phyloP scores from a whole-genome alignment of 208 protist species.

The Wallacemonas sp. region DNA sequence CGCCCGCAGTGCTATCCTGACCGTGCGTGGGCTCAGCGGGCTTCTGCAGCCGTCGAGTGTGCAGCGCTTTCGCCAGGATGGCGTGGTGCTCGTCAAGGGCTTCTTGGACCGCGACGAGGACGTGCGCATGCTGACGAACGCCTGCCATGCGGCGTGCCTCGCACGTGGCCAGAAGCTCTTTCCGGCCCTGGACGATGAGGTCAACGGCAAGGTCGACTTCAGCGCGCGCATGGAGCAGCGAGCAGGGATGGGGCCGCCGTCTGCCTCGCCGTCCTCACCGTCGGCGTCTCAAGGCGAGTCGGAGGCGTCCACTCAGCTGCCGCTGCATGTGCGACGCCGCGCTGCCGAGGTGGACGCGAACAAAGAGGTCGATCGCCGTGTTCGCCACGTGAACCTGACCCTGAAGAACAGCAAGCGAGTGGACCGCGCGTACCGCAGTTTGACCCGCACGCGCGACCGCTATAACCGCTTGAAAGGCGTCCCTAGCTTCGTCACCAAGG shows the following conservation, averaged over 20 bases:
- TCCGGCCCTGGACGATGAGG: slow-evolving; percentile 60
- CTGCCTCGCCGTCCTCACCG: background rate
- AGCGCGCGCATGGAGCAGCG: slow-evolving; percentile 26
- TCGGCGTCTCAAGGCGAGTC: background rate
- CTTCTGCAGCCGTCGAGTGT: slow-evolving; percentile 47
- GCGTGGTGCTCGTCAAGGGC: slow-evolving; percentile 46
- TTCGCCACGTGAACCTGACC: slow-evolving; percentile 43
- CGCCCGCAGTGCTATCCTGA: slow-evolving; percentile 15
- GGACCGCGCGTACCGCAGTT: slow-evolving; percentile 52
- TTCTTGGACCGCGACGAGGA: slow-evolving; percentile 26
- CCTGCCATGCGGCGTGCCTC: slow-evolving; percentile 30
- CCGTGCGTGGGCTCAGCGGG: slow-evolving; percentile 37
- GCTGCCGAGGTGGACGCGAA: slow-evolving; percentile 27
- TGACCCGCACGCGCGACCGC: slow-evolving; percentile 40
- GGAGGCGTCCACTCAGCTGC: slow-evolving; percentile 21
- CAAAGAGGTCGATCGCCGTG: slow-evolving; percentile 30
- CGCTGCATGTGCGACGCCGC: slow-evolving; percentile 25
- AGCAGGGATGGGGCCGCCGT: slow-evolving; percentile 9
- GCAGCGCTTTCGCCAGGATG: slow-evolving; percentile 63
- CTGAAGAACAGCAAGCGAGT: slow-evolving; percentile 50
- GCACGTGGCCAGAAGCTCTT: slow-evolving; percentile 48
- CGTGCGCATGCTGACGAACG: slow-evolving; percentile 27
- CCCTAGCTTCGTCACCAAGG: slow-evolving; percentile 27
- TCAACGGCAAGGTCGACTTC: slow-evolving; percentile 32
- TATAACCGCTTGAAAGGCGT: slow-evolving; percentile 50